Percentiles rank a stretch among this genome's conserved stretches.
Conservation (phyloP, 1,284 basidiomycete genomes). For the Singerocomus inundabilis region DNA sequence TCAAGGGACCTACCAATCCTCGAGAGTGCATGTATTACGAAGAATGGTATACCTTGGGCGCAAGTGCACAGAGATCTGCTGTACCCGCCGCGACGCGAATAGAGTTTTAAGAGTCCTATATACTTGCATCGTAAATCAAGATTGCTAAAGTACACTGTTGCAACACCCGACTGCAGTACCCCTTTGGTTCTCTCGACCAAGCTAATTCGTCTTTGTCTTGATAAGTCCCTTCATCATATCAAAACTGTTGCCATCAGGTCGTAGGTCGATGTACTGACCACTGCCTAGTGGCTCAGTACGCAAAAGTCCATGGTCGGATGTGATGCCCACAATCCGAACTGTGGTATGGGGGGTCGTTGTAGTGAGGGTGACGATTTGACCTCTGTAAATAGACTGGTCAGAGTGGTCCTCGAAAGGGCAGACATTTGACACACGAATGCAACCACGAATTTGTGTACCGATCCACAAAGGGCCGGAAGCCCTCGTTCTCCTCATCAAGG, state of each 20-base stretch:
- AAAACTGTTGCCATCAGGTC: conserved; percentile 97
- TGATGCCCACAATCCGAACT: conserved; percentile 86
- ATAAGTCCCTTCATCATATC: conserved; percentile 94
- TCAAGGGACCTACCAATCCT: conserved; percentile 54
- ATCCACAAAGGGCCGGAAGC: conserved; percentile 78
- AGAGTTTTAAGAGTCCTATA: conserved; percentile 22
- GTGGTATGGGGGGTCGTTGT: conserved; percentile 66
- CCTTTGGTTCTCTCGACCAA: not conserved
- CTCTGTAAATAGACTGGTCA: conserved; percentile 44
- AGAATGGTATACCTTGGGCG: conserved; percentile 41
- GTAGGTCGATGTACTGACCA: conserved; percentile 57
- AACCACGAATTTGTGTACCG: conserved; percentile 83
- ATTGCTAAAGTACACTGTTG: not conserved
- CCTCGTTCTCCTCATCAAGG: conserved; percentile 46
- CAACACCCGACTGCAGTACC: conserved; percentile 1
- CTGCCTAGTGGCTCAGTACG: conserved; percentile 68
- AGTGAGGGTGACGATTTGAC: conserved; percentile 82
- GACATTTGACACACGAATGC: conserved; percentile 69
- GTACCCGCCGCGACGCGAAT: conserved; percentile 14
- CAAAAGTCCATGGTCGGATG: conserved; percentile 82
- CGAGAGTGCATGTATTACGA: conserved; percentile 49
- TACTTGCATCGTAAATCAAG: not conserved
- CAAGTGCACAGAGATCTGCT: conserved; percentile 13
- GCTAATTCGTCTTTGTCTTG: conserved; percentile 48
- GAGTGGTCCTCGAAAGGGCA: not conserved